Base-by-base conservation (phyloP, 2,329 filamentous ascomycete species). In the Tolypocladium album region DNA sequence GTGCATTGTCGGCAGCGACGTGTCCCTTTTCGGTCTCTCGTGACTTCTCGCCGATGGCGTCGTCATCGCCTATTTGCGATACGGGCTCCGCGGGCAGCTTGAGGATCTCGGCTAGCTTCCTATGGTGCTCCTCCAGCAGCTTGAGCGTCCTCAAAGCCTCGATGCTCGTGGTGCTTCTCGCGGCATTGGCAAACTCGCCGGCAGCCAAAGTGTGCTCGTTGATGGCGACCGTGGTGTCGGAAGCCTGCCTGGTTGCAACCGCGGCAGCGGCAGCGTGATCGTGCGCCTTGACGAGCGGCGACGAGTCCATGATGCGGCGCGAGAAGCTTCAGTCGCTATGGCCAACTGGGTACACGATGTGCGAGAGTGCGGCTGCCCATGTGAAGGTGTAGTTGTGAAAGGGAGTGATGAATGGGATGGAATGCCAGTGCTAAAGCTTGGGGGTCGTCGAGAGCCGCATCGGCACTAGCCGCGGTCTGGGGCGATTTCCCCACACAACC, bases 131-230 rank as follows among this genome's bases (percentile, higher is more conserved):
- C 73, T 97, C 91, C 61, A 99, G 86, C 3, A 97, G 82, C 65
- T 83, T 85, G 62, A 99, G 79, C 12, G 92, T 94, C 58, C 94
- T 86, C 57, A 96, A 76, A 17, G 92, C 93, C 79, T 96, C 81
- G 63, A 81, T 71, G 69, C 79, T 83, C 47, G 78, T 80, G 9
- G 90, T 96, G 56, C 76, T 82, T 62, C 85, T 83, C n/a, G 90
- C 87, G 38, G 92, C 92, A 62, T 88, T 87, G 62, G 90, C 87
- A 72, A 96, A 97, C 71, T 96, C 90, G 64, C 87, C 88, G 2
- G 94, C 93, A 43, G 94, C 94, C 60, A 89, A 80, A 58, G 92
- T 87, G 75, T 97, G 93, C 73, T 96, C 90, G 69, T 88, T 89
- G 69, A 92, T 89, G 63, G 93, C 93, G 56, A 90, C 86, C 8